Base-by-base conservation (phyloP, 1,284 basidiomycete species). In the Apiotrichum porosum region DNA sequence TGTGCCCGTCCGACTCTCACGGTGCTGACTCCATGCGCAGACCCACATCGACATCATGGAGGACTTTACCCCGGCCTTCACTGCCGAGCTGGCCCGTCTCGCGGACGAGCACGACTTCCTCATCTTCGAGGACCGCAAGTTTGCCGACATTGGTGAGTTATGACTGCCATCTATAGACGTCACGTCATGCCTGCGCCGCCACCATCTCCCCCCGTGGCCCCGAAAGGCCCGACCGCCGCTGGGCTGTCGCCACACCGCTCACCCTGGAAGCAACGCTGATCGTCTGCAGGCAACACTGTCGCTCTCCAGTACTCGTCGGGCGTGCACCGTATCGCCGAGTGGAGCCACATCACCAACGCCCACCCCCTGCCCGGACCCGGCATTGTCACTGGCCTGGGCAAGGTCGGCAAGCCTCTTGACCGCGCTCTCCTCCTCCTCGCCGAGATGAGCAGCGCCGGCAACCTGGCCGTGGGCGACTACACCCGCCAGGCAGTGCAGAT, bases 91-190 rank as follows among this genome's bases (percentile, higher is more conserved):
- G 35, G 78, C 83, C 51, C 76, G 76, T 38, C 80, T 98, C 12
- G 84, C 85, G 65, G 67, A 75, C 40, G 85, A 88, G 71, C 84
- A 95, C 60, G 89, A 97, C 65, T 98, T 98, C 74, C 73, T 97
- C 49, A 94, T 97, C 66, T 99, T 98, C 60, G 94, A 98, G 75
- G 95, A 99, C 76, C 80, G 95, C 60, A 99, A 99, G 74, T 99
- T 99, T 66, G 95, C 95, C 19, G 95, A 99, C 74, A 98, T 99
- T 54, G 94, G 93, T 91, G 60, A 55, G 79, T 70, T 9, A 14
- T 26, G n/a, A n/a, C n/a, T n/a, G n/a, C n/a, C n/a, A n/a, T n/a
- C n/a, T n/a, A n/a, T n/a, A n/a, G n/a, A n/a, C n/a, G n/a, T n/a
- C n/a, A n/a, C n/a, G n/a, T n/a, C n/a, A n/a, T n/a, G n/a, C n/a